These are phyloP conservation scores for Fusarium incarnatum DNA, from an alignment of 2,329 filamentous ascomycete genomes.

Conservation along the genomic window DNA sequence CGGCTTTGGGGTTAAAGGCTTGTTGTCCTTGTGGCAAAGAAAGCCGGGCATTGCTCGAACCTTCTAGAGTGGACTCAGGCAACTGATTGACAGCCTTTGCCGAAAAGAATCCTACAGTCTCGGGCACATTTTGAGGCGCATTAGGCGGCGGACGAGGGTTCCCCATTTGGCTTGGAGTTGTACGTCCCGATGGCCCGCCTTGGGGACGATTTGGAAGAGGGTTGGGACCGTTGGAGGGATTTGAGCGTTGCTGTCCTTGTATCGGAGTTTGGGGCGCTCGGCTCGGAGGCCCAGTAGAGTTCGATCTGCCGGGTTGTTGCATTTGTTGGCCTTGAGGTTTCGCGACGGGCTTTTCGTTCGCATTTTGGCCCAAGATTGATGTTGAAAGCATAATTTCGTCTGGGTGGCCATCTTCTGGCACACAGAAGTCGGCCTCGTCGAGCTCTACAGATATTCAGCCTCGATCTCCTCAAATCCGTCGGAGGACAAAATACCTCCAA, in stretches of 20 bases:
- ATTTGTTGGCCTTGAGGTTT: conserved; percentile 38
- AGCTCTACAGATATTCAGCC: conserved; percentile 67
- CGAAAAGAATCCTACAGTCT: conserved; percentile 74
- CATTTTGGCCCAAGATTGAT: conserved; percentile 33
- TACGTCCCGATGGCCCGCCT: conserved; percentile 21
- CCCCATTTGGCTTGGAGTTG: conserved; percentile 39
- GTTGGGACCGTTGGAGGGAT: conserved; percentile 37
- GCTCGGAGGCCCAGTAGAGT: conserved; percentile 30
- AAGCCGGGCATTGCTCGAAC: conserved; percentile 55
- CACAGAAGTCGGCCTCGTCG: conserved; percentile 81
- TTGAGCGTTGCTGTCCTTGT: conserved; percentile 44
- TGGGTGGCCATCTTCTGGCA: conserved; percentile 75
- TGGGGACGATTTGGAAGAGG: conserved; percentile 41
- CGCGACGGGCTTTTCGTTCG: conserved; percentile 37
- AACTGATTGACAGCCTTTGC: conserved; percentile 72
- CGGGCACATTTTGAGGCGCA: conserved; percentile 46
- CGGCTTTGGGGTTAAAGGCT: conserved; percentile 77
- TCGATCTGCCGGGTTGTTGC: conserved; percentile 38
- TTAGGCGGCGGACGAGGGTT: conserved; percentile 50
- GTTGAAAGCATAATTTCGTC: conserved; percentile 76
- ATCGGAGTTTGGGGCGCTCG: conserved; percentile 52
- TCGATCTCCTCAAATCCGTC: conserved; percentile 53
- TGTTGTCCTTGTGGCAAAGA: conserved; percentile 60
- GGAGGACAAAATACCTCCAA: conserved; percentile 60
- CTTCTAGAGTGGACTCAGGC: conserved; percentile 56